Evolutionary conservation across 73 alveolate genomes (phyloP).

Genomic region (Paraurostyla sp.): DNA sequence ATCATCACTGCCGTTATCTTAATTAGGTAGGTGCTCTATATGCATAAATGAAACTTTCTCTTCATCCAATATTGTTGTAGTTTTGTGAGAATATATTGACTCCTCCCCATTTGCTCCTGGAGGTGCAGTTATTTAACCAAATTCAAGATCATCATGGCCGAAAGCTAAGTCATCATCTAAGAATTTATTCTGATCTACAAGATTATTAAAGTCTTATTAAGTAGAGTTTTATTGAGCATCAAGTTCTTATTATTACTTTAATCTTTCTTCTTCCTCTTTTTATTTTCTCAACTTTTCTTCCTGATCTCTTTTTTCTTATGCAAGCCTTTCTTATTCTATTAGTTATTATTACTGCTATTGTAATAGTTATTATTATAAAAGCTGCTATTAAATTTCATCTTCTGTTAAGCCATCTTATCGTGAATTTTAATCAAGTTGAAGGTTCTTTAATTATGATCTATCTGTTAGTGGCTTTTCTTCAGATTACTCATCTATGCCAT

Average conservation of each 20-base stretch:
- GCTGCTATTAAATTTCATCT: not conserved
- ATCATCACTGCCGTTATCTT: slow-evolving; percentile 53
- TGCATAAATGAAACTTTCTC: slow-evolving; percentile 59
- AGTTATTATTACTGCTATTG: no score
- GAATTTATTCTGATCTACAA: not conserved
- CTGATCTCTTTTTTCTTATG: not conserved
- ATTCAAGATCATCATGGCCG: not conserved
- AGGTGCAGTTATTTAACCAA: not conserved
- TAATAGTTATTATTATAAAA: not conserved
- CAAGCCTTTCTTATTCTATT: not conserved
- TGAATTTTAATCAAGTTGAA: no score
- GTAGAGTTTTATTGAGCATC: not conserved
- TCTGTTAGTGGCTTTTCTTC: no score
- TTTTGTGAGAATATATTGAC: slow-evolving; percentile 57
- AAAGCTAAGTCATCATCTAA: not conserved
- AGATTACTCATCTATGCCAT: not conserved
- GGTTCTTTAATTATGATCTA: no score
- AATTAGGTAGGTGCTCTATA: slow-evolving; percentile 44
- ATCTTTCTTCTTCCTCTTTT: not conserved
- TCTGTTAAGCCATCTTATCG: not conserved
- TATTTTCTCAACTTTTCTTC: not conserved
- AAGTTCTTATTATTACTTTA: not conserved
- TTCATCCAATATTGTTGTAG: slow-evolving; percentile 55
- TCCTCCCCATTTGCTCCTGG: slow-evolving; percentile 1
- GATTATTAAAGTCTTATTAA: not conserved